Base-by-base conservation (phyloP, 805 yeast species). In the Kregervanrija pseudodelftensis region DNA sequence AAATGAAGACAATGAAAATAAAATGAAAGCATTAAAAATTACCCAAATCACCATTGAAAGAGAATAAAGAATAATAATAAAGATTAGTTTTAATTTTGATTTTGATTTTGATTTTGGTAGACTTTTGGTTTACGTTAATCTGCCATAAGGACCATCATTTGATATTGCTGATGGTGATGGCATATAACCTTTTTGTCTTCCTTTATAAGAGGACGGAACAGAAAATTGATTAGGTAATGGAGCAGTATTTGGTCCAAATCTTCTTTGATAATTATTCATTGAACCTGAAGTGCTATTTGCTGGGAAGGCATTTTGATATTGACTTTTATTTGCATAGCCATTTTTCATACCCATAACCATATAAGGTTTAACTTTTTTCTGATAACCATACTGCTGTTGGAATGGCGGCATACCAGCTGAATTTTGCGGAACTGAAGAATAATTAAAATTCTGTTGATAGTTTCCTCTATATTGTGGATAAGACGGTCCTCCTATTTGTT, bases 121-220 rank as follows among this genome's bases (percentile, higher is more conserved):
- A 22, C 28, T 22, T 7, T 14, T 12, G 17, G 10, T 12, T 36
- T 36, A 36, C 44, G 43, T 52, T 30, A 56, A 48, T 37, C 59
- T 51, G 13, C 61, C 70, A 50, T 74, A 76, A 2, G 78, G 76
- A 51, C 74, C 67, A 46, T 69, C 73, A 37, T 59, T 55, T 4
- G 42, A 8, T 8, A 38, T 37, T 7, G 47, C 57, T 32, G 64
- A 54, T n/a, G 52, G 52, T 14, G 52, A 51, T 15, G 43, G 22
- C 10, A 42, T 40, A 22, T 22, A 22, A 22, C 28, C 28, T 22
- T 22, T 22, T 22, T 22, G 28, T 7, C 28, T 22, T 7, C 28
- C 28, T 22, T 22, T 22, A 22, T 22, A 22, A 22, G 28, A 22
- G 8, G 28, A 22, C 28, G 28, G 28, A 7, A 22, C 28, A 22